Evolutionary conservation across 352 stramenopile genomes (phyloP).

Genomic region (Peronospora belbahrii): DNA sequence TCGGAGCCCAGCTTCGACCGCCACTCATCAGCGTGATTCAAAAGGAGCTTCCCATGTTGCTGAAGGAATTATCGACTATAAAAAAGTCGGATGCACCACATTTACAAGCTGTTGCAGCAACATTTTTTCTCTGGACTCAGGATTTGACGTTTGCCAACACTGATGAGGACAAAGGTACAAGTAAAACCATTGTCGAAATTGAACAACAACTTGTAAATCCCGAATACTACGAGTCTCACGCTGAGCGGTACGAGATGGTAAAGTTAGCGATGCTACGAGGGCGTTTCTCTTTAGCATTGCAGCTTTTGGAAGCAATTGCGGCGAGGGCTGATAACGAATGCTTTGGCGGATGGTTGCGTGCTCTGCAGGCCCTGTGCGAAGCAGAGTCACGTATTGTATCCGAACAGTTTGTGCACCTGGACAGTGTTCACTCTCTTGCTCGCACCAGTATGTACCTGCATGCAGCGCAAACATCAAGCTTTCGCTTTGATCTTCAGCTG

Average conservation of each 20-base stretch:
- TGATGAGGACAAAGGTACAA: conserved; percentile 1
- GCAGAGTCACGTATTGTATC: conserved; percentile 24
- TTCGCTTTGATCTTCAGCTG: conserved; percentile 40
- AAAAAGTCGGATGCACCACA: conserved; percentile 9
- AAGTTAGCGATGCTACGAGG: conserved; percentile 37
- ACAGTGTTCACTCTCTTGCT: conserved; percentile 23
- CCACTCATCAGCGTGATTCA: conserved; percentile 8
- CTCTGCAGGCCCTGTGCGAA: conserved; percentile 26
- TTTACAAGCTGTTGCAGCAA: conserved; percentile 22
- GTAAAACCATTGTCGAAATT: conserved; percentile 6
- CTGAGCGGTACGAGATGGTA: conserved; percentile 38
- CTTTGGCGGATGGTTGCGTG: conserved; percentile 42
- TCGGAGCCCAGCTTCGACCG: conserved; percentile 17
- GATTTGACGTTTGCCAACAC: not conserved
- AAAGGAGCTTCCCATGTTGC: conserved; percentile 15
- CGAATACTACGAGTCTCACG: conserved; percentile 23
- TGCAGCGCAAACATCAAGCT: conserved; percentile 27
- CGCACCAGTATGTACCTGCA: conserved; percentile 28
- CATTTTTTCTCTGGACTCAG: conserved; percentile 30
- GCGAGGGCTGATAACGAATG: conserved; percentile 28
- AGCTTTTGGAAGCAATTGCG: conserved; percentile 23
- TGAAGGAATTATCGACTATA: conserved; percentile 14
- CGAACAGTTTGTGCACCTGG: conserved; percentile 17
- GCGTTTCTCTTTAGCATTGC: conserved; percentile 18
- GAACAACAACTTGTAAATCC: conserved; percentile 14